Percentiles rank a stretch among this genome's conserved stretches.
These are phyloP conservation scores for Pyrenula massariospora DNA, from an alignment of 495 filamentous ascomycete genomes.

Conservation along the genomic window DNA sequence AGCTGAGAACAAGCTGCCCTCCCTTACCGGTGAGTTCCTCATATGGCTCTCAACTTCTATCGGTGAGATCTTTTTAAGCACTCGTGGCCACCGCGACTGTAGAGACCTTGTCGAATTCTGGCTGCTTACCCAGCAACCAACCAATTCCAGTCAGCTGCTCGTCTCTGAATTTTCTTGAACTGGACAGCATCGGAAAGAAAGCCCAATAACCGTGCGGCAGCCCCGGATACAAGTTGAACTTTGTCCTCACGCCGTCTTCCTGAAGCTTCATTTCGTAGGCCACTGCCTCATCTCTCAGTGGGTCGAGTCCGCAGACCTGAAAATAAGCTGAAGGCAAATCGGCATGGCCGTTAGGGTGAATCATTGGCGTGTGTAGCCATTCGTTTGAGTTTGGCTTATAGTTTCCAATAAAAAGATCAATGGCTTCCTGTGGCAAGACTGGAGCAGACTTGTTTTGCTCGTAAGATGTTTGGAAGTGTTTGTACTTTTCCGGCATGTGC, in stretches of 20 bases:
- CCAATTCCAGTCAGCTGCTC: neutral
- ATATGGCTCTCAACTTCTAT: too few relatives aligned
- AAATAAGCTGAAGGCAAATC: conserved; percentile 22
- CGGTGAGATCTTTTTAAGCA: too few relatives aligned
- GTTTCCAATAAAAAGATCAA: conserved; percentile 1
- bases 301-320: conserved; percentile 27
- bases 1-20: too few relatives aligned
- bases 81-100: neutral
- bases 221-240: conserved; percentile 26
- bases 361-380: neutral
- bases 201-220: conserved; percentile 31
- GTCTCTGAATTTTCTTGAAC: neutral
- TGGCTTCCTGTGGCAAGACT: conserved; percentile 4
- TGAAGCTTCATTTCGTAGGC: conserved; percentile 27
- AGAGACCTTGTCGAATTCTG: neutral
- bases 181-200: conserved; percentile 9
- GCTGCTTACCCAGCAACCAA: neutral
- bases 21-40: too few relatives aligned
- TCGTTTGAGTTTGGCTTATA: neutral
- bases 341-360: neutral
- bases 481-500: conserved; percentile 17
- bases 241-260: conserved; percentile 20
- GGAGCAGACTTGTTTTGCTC: conserved; percentile 24
- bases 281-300: conserved; percentile 26
- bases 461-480: conserved; percentile 17